Conservation (phyloP, 345 rosid genomes). For the Mallotus nudiflorus region DNA sequence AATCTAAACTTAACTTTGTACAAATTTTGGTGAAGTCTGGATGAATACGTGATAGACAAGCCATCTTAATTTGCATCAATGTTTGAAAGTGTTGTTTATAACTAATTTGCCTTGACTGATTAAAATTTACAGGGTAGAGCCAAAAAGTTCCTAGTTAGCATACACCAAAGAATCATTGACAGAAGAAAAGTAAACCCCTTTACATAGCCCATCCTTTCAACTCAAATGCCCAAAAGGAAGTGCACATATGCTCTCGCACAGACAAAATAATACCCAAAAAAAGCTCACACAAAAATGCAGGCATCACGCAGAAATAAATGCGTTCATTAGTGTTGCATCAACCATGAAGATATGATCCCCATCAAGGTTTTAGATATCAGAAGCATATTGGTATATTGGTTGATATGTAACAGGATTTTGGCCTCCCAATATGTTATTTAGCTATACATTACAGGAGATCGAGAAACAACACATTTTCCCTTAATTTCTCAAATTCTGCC, state of each 20-base stretch:
- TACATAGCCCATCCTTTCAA: background rate
- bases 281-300: background rate
- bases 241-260: too few relatives aligned
- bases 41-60: background rate
- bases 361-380: too few relatives aligned
- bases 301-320: background rate
- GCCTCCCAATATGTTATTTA: too few relatives aligned
- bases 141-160: background rate
- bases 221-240: background rate
- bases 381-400: background rate
- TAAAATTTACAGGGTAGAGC: background rate
- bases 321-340: background rate
- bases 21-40: background rate
- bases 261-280: background rate
- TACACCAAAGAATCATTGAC: constrained; percentile 1
- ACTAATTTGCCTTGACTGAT: background rate
- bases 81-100: background rate
- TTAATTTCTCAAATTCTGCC: too few relatives aligned
- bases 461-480: too few relatives aligned
- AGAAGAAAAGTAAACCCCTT: background rate
- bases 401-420: too few relatives aligned
- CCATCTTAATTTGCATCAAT: background rate
- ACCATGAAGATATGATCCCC: background rate
- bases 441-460: too few relatives aligned
- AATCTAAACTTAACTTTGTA: background rate